Percentiles rank a stretch among this genome's conserved stretches.
phyloP scores from a whole-genome alignment of 1,284 basidiomycete genomes.

The Salmacisia buchloeana region DNA sequence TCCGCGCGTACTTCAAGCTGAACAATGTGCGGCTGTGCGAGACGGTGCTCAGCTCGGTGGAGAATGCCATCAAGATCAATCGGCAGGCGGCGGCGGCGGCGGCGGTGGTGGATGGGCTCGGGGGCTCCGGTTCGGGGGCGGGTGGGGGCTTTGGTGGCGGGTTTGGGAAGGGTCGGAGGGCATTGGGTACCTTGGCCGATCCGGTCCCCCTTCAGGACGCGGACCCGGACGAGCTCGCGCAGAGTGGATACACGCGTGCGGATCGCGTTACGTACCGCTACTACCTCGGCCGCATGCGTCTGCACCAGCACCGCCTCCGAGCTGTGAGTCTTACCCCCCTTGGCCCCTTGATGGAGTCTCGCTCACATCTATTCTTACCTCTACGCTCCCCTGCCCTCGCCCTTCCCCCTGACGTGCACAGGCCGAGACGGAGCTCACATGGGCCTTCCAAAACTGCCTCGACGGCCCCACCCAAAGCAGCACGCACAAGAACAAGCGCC shows the following conservation, averaged over 20 bases:
- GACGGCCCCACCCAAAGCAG: neutral
- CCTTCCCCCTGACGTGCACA: too few relatives aligned
- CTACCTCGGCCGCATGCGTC: constrained; percentile 51
- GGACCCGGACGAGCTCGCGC: neutral
- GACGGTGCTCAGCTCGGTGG: constrained; percentile 52
- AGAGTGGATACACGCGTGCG: constrained; percentile 42
- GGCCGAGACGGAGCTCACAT: constrained; percentile 48
- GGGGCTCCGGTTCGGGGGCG: neutral
- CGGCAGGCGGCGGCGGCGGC: constrained; percentile 10
- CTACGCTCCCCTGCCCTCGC: too few relatives aligned
- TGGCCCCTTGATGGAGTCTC: neutral
- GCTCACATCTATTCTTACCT: neutral
- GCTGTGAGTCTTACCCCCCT: too few relatives aligned
- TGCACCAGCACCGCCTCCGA: constrained; percentile 52
- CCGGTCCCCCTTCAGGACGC: neutral
- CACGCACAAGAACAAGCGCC: constrained; percentile 8
- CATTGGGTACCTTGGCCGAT: too few relatives aligned
- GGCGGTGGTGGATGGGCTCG: constrained; percentile 1
- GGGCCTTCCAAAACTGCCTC: constrained; percentile 50
- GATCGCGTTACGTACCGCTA: constrained; percentile 52
- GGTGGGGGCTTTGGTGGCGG: neutral
- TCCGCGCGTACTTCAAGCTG: constrained; percentile 48
- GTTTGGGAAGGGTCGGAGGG: too few relatives aligned
- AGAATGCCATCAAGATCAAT: constrained; percentile 49
- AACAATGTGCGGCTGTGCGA: constrained; percentile 53